These are phyloP conservation scores for Debaryomycetaceae sp. DNA, from an alignment of 1,139 yeast species.

Conservation along the genomic window DNA sequence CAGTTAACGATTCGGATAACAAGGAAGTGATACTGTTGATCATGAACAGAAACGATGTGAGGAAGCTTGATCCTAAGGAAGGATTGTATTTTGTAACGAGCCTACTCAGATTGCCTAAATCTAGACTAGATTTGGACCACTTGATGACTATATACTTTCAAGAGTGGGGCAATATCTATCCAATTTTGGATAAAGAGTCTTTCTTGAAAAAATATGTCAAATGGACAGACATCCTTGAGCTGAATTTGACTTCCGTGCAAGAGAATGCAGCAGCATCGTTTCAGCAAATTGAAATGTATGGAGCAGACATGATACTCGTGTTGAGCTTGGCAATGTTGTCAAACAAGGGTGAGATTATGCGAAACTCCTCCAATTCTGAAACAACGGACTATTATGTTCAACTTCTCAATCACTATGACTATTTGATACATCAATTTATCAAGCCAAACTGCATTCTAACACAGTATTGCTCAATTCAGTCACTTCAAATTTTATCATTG, in stretches of 20 bases:
- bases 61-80: conserved; percentile 27
- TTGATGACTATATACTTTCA: conserved; percentile 62
- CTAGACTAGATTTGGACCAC: conserved; percentile 55
- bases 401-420: conserved; percentile 45
- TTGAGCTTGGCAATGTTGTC: conserved; percentile 57
- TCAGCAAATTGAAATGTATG: conserved; percentile 53
- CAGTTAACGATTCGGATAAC: conserved; percentile 11
- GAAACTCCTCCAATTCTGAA: neutral
- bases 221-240: conserved; percentile 42
- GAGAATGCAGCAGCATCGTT: conserved; percentile 12
- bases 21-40: conserved; percentile 20
- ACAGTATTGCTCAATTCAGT: conserved; percentile 58
- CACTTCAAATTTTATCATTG: conserved; percentile 67
- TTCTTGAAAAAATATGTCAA: conserved; percentile 58
- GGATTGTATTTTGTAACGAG: conserved; percentile 43
- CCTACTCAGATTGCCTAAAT: conserved; percentile 46
- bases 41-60: conserved; percentile 29
- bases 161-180: conserved; percentile 73
- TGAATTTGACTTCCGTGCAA: conserved; percentile 8
- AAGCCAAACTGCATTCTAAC: conserved; percentile 52
- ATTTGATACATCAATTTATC: conserved; percentile 50
- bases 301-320: conserved; percentile 55
- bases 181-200: conserved; percentile 63
- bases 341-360: conserved; percentile 22
- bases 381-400: conserved; percentile 17